Base-by-base conservation (phyloP, 352 stramenopile species). In the Phytophthora colocasiae region DNA sequence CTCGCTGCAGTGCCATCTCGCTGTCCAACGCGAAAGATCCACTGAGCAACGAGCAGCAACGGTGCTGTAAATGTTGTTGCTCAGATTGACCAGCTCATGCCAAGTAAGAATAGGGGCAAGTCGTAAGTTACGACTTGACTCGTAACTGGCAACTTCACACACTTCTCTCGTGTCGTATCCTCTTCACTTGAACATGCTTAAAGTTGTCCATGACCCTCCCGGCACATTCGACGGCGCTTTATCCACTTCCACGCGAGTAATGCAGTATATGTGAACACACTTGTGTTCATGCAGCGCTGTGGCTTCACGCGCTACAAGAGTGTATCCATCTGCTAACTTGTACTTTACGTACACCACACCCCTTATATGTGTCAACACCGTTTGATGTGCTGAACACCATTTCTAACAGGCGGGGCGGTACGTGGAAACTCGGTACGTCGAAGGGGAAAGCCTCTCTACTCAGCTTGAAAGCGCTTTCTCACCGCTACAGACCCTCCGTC, bases 381-480 rank as follows among this genome's bases (percentile, higher is more conserved):
- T 24, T 9, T 40, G 24, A 40, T 40, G 60, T 63, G 3, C 26
- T n/a, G 36, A 27, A 54, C 61, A 54, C 53, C 12, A 55, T 17
- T 40, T 55, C 34, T 58, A 58, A 63, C 58, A 46, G 58, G 56
- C 44, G 46, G n/a, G 19, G 41, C 39, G 14, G 56, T 47, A 22
- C 50, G 29, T 63, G 64, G 41, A 66, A 22, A 50, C 53, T 69
- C 24, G 54, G 63, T 71, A 71, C 43, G 63, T 67, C 15, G 31
- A 67, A 38, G 57, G 31, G 31, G 49, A 45, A 62, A 14, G 43
- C 43, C 43, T 62, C 41, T 62, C 27, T 57, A n/a, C 31, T 34
- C 47, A 12, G 22, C 31, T 8, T 11, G 22, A 6, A 44, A 34
- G 3, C 26, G 29, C 6, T 17, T 43, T 50, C 26, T 39, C 12